phyloP scores from a whole-genome alignment of 2,329 filamentous ascomycete genomes.

The Hypoxylon sp. region DNA sequence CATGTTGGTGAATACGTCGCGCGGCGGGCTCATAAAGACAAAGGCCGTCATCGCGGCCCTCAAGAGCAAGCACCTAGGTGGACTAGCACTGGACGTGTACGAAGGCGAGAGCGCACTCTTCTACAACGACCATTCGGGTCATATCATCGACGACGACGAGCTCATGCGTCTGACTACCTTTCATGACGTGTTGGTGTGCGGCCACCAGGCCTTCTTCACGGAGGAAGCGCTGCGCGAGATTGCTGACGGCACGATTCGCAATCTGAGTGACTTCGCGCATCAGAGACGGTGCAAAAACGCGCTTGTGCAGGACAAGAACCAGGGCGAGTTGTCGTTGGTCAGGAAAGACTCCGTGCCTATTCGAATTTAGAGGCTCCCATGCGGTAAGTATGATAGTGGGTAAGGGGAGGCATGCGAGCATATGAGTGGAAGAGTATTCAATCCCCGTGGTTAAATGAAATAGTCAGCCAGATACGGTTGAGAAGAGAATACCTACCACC shows the following conservation, averaged over 20 bases:
- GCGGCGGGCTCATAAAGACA: slow-evolving; percentile 74
- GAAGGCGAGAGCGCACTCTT: slow-evolving; percentile 74
- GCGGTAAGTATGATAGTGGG: slow-evolving; percentile 4
- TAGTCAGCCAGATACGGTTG: neutral
- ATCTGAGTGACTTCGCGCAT: slow-evolving; percentile 63
- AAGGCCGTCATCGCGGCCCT: slow-evolving; percentile 70
- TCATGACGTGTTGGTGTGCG: slow-evolving; percentile 75
- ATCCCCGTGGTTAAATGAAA: neutral
- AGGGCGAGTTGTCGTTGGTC: slow-evolving; percentile 13
- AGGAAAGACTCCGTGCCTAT: slow-evolving; percentile 54
- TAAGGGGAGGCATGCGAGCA: slow-evolving; percentile 4
- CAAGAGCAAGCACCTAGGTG: slow-evolving; percentile 71
- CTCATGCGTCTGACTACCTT: slow-evolving; percentile 77
- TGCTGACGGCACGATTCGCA: slow-evolving; percentile 69
- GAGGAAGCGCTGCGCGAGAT: slow-evolving; percentile 75
- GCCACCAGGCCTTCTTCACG: slow-evolving; percentile 79
- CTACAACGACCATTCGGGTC: slow-evolving; percentile 73
- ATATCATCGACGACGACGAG: slow-evolving; percentile 75
- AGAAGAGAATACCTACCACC: slow-evolving; percentile 1
- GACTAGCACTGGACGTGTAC: slow-evolving; percentile 76
- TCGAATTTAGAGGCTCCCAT: slow-evolving; percentile 50
- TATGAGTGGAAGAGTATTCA: neutral
- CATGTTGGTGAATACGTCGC: slow-evolving; percentile 76
- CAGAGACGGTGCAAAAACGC: slow-evolving; percentile 44
- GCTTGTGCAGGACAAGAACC: slow-evolving; percentile 40